These are phyloP conservation scores for Fusarium algeriense DNA, from an alignment of 2,329 filamentous ascomycete species.

Conservation along the genomic window DNA sequence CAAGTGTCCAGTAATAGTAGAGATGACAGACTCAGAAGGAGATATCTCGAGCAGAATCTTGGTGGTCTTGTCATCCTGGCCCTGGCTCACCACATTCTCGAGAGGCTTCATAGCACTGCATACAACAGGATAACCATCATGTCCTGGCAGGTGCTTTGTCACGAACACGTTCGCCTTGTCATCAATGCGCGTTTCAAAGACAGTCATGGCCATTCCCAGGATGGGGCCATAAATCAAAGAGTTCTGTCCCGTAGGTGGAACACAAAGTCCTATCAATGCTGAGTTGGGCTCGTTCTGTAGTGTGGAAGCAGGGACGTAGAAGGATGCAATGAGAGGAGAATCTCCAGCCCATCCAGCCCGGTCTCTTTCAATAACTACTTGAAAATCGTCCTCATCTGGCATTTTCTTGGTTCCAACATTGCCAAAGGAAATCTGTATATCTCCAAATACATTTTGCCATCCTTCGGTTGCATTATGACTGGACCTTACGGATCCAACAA, in stretches of 20 bases:
- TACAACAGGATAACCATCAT: constrained; percentile 45
- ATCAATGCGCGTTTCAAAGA: constrained; percentile 51
- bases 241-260: constrained; percentile 46
- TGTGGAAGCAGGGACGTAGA: constrained; percentile 54
- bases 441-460: constrained; percentile 55
- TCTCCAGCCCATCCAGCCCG: constrained; percentile 53
- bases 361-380: constrained; percentile 52
- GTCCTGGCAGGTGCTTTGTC: constrained; percentile 54
- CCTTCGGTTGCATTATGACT: constrained; percentile 35
- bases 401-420: constrained; percentile 45
- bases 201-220: constrained; percentile 46
- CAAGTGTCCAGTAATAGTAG: constrained; percentile 55
- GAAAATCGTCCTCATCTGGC: constrained; percentile 49
- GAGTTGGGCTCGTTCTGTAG: constrained; percentile 52
- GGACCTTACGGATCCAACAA: constrained; percentile 50
- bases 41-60: constrained; percentile 51
- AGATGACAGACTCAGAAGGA: constrained; percentile 47
- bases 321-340: constrained; percentile 57
- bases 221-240: constrained; percentile 39
- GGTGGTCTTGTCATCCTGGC: constrained; percentile 36
- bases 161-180: constrained; percentile 52
- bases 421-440: constrained; percentile 59
- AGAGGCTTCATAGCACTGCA: constrained; percentile 43
- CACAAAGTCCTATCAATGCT: constrained; percentile 50
- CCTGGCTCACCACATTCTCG: constrained; percentile 29